Percentiles rank a stretch among this genome's conserved stretches.
These are phyloP conservation scores for Cryptococcus sp. DNA, from an alignment of 1,284 basidiomycete genomes.

Conservation along the genomic window DNA sequence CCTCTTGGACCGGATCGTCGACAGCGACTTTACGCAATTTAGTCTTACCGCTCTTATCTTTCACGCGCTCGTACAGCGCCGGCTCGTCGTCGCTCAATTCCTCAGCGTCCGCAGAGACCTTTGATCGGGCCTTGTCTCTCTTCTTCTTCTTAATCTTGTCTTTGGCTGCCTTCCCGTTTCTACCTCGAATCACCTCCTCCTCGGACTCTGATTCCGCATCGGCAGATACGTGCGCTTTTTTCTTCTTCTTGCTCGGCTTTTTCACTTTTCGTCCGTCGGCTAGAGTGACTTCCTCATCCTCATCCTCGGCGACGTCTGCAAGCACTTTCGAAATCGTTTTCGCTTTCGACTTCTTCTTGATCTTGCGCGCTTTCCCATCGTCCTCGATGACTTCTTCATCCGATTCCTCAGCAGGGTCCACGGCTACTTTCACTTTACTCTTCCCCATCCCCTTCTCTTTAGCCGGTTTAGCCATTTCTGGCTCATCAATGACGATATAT, in stretches of 20 bases:
- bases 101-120: neutral
- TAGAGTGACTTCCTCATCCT: neutral
- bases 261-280: neutral
- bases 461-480: slow-evolving; percentile 5
- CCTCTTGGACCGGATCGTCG: no score
- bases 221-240: neutral
- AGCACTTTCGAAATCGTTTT: slow-evolving; percentile 6
- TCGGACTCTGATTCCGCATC: neutral
- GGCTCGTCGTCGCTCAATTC: neutral
- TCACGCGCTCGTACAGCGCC: neutral
- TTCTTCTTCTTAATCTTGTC: slow-evolving; percentile 4
- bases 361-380: slow-evolving; percentile 17
- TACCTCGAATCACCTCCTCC: neutral
- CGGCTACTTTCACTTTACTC: slow-evolving; percentile 3
- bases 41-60: neutral
- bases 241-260: slow-evolving; percentile 6
- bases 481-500: neutral
- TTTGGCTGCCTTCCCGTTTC: slow-evolving; percentile 3
- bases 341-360: slow-evolving; percentile 17
- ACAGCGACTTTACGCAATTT: neutral
- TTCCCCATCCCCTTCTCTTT: slow-evolving; percentile 5
- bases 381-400: slow-evolving; percentile 3
- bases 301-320: neutral
- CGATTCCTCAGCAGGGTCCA: no score
- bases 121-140: neutral